Evolutionary conservation across 495 filamentous ascomycete species (phyloP).

Genomic region (Annulohypoxylon moriforme): DNA sequence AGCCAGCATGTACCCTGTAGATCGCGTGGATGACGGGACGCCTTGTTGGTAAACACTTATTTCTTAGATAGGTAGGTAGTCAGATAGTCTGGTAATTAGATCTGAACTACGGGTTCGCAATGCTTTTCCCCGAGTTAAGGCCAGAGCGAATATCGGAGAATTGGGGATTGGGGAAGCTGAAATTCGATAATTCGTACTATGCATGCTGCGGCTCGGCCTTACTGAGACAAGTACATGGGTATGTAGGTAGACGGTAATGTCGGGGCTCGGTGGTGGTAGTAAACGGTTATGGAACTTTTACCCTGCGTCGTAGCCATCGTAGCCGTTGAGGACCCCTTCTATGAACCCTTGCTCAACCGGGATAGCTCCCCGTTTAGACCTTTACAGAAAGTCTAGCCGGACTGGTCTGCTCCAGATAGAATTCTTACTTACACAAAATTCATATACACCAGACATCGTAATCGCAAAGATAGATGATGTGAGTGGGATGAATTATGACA

Average conservation of each 20-base stretch:
- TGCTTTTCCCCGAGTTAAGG: background rate
- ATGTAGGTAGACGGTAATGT: conserved; percentile 6
- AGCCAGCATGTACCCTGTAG: conserved; percentile 20
- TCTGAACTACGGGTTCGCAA: background rate
- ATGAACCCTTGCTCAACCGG: conserved; percentile 15
- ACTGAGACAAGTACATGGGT: conserved; percentile 8
- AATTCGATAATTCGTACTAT: conserved; percentile 5
- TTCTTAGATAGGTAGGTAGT: background rate
- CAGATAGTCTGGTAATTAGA: background rate
- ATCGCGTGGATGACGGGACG: conserved; percentile 16
- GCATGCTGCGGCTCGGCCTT: background rate
- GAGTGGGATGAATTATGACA: background rate
- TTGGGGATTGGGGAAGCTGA: background rate
- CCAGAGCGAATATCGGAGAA: conserved; percentile 6
- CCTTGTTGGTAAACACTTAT: background rate
- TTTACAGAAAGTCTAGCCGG: conserved; percentile 24
- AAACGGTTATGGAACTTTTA: conserved; percentile 6
- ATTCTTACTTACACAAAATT: background rate
- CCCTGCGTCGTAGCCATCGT: background rate
- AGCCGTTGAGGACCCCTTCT: conserved; percentile 18
- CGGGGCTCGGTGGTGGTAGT: conserved; percentile 4
- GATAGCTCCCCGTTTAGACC: conserved; percentile 32
- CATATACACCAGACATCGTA: conserved; percentile 1
- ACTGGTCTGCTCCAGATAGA: background rate
- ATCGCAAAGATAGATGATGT: background rate